Evolutionary conservation across 805 yeast genomes (phyloP).

Genomic region (Peterozyma xylosa): DNA sequence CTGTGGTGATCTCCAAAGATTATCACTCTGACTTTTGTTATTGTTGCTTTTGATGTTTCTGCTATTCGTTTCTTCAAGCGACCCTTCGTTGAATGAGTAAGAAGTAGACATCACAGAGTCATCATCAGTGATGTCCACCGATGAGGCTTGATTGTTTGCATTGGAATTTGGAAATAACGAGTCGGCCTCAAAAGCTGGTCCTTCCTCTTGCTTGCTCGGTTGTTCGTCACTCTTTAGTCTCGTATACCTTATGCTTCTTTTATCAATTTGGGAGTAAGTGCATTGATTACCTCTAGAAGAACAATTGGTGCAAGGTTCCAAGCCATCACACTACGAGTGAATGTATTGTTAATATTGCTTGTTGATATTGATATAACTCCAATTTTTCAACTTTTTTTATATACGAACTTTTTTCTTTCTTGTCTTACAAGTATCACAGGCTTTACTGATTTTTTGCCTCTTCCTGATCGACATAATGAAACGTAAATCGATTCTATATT

Average conservation of each 20-base stretch:
- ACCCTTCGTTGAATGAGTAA: background rate
- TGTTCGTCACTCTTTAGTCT: no score
- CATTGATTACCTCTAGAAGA: constrained; percentile 21
- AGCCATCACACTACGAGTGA: constrained; percentile 13
- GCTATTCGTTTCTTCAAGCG: background rate
- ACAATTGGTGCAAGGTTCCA: constrained; percentile 28
- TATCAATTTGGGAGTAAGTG: constrained; percentile 19
- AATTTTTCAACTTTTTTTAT: constrained; percentile 19
- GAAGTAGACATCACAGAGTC: constrained; percentile 1
- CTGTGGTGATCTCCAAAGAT: no score
- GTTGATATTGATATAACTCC: constrained; percentile 13
- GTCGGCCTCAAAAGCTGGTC: no score
- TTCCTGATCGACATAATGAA: constrained; percentile 2
- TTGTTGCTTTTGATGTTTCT: background rate
- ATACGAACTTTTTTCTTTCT: constrained; percentile 22
- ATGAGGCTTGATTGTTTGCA: no score
- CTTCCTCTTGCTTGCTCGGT: no score
- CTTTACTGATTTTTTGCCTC: constrained; percentile 35
- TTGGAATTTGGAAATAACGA: no score
- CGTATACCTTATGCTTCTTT: constrained; percentile 9
- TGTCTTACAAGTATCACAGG: constrained; percentile 39
- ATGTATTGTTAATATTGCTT: constrained; percentile 9
- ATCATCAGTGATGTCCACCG: background rate
- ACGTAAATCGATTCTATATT: background rate
- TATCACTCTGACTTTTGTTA: background rate